Conservation (phyloP, 2,329 filamentous ascomycete species). For the Aspergillus neotritici region DNA sequence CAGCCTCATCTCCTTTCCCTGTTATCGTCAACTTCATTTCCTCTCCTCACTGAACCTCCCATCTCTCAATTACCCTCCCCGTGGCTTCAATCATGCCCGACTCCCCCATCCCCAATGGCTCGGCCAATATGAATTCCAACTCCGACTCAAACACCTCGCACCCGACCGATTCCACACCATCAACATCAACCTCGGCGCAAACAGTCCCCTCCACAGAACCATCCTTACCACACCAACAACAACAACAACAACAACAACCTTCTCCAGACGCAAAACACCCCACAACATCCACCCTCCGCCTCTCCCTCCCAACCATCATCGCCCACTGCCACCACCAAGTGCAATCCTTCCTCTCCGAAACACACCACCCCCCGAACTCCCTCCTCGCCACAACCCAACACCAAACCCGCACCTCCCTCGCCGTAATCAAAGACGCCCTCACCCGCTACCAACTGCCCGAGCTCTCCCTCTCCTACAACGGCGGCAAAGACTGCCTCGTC, state of each 20-base stretch:
- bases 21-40: no score
- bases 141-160: not conserved
- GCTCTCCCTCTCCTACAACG: slow-evolving; percentile 90
- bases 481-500: slow-evolving; percentile 95
- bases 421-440: slow-evolving; percentile 69
- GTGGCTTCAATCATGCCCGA: no score
- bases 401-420: slow-evolving; percentile 67
- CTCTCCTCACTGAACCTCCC: no score
- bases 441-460: slow-evolving; percentile 69
- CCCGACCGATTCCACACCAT: not conserved
- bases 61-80: no score
- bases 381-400: slow-evolving; percentile 60
- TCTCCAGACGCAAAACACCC: not conserved
- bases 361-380: slow-evolving; percentile 51
- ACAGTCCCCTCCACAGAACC: not conserved
- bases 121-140: not conserved
- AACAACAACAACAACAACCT: slow-evolving; percentile 1
- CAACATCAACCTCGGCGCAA: not conserved
- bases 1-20: no score
- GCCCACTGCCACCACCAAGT: slow-evolving; percentile 57
- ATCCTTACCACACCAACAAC: slow-evolving; percentile 1
- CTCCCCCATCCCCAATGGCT: no score
- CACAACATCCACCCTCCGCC: slow-evolving; percentile 8
- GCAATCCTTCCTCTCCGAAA: slow-evolving; percentile 58
- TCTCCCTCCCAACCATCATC: slow-evolving; percentile 55